A percentile compares a stretch with the other conserved stretches of the same genome.
Evolutionary conservation across 1,139 yeast species (phyloP).

Genomic region (Geotrichum australiense): DNA sequence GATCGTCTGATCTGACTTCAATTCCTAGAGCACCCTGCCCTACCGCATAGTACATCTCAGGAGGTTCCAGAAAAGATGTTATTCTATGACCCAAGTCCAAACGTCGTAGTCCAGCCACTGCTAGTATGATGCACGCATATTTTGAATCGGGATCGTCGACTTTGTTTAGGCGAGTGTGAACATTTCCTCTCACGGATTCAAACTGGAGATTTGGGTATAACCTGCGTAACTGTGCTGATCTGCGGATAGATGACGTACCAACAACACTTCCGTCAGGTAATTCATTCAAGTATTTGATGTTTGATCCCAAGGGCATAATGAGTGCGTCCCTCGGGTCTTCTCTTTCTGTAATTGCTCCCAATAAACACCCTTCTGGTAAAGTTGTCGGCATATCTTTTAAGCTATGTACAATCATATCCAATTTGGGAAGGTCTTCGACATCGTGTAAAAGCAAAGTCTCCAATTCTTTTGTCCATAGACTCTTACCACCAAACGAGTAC

Average conservation of each 20-base stretch:
- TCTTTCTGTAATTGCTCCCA: constrained; percentile 80
- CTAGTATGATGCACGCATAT: constrained; percentile 72
- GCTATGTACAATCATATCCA: constrained; percentile 89
- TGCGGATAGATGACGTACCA: constrained; percentile 89
- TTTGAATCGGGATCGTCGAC: constrained; percentile 61
- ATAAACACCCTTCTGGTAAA: constrained; percentile 80
- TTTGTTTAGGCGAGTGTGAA: constrained; percentile 74
- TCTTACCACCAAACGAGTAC: constrained; percentile 92
- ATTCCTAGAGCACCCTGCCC: constrained; percentile 98
- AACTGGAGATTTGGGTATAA: constrained; percentile 50
- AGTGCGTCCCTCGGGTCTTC: constrained; percentile 92
- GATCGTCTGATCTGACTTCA: constrained; percentile 72
- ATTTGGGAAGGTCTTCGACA: constrained; percentile 55
- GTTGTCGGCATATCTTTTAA: constrained; percentile 92
- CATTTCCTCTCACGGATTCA: constrained; percentile 82
- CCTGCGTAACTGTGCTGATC: constrained; percentile 71
- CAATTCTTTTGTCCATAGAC: constrained; percentile 92
- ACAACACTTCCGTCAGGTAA: constrained; percentile 81
- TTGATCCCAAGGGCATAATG: constrained; percentile 62
- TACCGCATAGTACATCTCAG: constrained; percentile 90
- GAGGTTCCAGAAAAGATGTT: constrained; percentile 53
- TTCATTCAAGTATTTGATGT: constrained; percentile 59
- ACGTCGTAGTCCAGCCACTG: constrained; percentile 85
- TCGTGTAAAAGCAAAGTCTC: constrained; percentile 65
- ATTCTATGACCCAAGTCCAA: constrained; percentile 66